phyloP scores from a whole-genome alignment of 2,329 filamentous ascomycete genomes.

The Beauveria brongniartii region DNA sequence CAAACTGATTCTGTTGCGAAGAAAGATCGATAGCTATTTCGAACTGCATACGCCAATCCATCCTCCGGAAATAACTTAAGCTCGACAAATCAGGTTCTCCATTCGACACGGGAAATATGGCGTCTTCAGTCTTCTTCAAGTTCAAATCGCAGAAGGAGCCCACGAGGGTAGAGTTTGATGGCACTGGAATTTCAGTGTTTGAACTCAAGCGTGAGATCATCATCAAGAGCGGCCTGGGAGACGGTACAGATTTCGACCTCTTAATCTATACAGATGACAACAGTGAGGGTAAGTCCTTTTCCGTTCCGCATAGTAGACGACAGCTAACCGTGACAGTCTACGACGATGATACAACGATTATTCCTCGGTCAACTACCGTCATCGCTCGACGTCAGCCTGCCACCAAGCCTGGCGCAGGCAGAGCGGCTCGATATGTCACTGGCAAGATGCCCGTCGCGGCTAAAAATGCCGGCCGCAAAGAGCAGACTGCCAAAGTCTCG shows the following conservation, averaged over 20 bases:
- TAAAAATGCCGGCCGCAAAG: constrained; percentile 66
- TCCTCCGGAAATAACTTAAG: background rate
- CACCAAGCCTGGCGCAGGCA: constrained; percentile 74
- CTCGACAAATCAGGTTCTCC: background rate
- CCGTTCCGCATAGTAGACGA: background rate
- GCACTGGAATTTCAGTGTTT: constrained; percentile 95
- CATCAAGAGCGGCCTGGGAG: constrained; percentile 82
- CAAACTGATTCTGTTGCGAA: constrained; percentile 1
- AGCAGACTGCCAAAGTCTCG: constrained; percentile 51
- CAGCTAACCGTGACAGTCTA: constrained; percentile 58
- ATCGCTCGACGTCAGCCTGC: constrained; percentile 82
- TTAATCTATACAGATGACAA: constrained; percentile 89
- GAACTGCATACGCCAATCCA: background rate
- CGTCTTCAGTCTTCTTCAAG: constrained; percentile 98
- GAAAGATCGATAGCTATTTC: background rate
- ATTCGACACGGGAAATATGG: constrained; percentile 50
- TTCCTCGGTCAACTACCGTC: constrained; percentile 88
- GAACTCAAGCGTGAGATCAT: constrained; percentile 99
- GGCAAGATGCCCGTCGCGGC: constrained; percentile 90
- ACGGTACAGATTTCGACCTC: constrained; percentile 93
- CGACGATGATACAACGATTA: constrained; percentile 95
- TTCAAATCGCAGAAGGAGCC: constrained; percentile 99
- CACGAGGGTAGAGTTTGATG: constrained; percentile 90
- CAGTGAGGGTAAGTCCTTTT: constrained; percentile 65
- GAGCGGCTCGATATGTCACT: constrained; percentile 89